Conservation (phyloP, 768 basidiomycete genomes). For the Boletus subcaerulescens region DNA sequence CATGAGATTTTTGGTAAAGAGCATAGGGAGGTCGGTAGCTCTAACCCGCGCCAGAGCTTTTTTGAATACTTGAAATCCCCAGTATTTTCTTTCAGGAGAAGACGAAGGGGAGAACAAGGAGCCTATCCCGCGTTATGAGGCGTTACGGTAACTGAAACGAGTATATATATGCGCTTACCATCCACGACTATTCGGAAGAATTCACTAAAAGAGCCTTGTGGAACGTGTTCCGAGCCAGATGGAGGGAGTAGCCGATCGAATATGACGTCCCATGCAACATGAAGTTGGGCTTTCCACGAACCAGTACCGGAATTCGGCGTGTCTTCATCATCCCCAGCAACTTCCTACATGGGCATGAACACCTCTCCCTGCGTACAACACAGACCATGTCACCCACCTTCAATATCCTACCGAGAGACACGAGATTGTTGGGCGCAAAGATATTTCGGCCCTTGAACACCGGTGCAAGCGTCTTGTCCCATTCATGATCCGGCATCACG, state of each 20-base stretch:
- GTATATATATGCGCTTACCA: slow-evolving; percentile 47
- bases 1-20: slow-evolving; percentile 96
- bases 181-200: slow-evolving; percentile 92
- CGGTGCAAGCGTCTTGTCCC: slow-evolving; percentile 63
- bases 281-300: slow-evolving; percentile 86
- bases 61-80: slow-evolving; percentile 93
- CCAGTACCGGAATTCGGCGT: slow-evolving; percentile 48
- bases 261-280: slow-evolving; percentile 88
- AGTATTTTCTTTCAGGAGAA: slow-evolving; percentile 86
- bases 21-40: slow-evolving; percentile 67
- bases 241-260: slow-evolving; percentile 69
- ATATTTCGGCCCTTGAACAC: slow-evolving; percentile 75
- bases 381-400: slow-evolving; percentile 51
- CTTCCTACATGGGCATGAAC: slow-evolving; percentile 45
- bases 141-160: background rate
- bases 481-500: slow-evolving; percentile 57
- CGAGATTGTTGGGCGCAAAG: slow-evolving; percentile 70
- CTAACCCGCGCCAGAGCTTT: slow-evolving; percentile 69
- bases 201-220: slow-evolving; percentile 74
- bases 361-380: background rate
- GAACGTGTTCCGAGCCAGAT: slow-evolving; percentile 31
- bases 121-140: slow-evolving; percentile 45
- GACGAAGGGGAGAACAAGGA: slow-evolving; percentile 82
- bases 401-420: slow-evolving; percentile 67
- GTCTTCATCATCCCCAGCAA: slow-evolving; percentile 53